phyloP scores from a whole-genome alignment of 2,329 filamentous ascomycete species.

The Alternaria sp. region DNA sequence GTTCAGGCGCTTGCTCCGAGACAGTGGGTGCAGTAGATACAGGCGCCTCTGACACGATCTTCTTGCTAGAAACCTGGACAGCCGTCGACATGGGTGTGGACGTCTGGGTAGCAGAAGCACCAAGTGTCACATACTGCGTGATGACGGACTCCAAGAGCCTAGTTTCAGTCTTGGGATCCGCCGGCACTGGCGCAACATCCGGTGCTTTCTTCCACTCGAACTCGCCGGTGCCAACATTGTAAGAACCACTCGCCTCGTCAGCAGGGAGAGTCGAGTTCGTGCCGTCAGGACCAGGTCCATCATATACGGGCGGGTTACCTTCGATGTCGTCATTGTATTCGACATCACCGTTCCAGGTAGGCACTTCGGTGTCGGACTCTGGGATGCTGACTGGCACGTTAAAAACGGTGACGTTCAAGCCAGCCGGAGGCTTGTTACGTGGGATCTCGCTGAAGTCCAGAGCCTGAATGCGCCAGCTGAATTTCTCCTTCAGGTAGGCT shows the following conservation, averaged over 20 bases:
- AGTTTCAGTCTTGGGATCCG: neutral
- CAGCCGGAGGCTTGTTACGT: constrained; percentile 34
- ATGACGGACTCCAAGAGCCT: constrained; percentile 12
- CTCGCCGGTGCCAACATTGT: constrained; percentile 18
- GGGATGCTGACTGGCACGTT: constrained; percentile 38
- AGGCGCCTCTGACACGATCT: neutral
- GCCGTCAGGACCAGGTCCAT: constrained; percentile 26
- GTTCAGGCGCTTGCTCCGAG: constrained; percentile 3
- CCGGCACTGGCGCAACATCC: neutral
- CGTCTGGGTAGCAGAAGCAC: neutral
- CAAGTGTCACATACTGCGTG: constrained; percentile 19
- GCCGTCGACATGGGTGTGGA: neutral
- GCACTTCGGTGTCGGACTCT: constrained; percentile 35
- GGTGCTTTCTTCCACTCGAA: constrained; percentile 30
- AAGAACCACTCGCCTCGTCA: constrained; percentile 18
- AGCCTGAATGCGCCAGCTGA: constrained; percentile 45
- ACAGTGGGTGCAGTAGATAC: neutral
- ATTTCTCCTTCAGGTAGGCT: constrained; percentile 40
- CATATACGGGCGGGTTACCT: constrained; percentile 37
- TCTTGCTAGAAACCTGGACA: neutral
- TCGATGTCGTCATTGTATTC: constrained; percentile 38
- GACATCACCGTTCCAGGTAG: constrained; percentile 32
- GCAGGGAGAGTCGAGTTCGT: constrained; percentile 25
- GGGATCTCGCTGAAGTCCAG: constrained; percentile 42
- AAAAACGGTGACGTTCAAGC: constrained; percentile 43